Evolutionary conservation across 2,329 filamentous ascomycete genomes (phyloP), one percentile per base, ranked within the genome.

Genomic region (Aspergillus costaricaensis): DNA sequence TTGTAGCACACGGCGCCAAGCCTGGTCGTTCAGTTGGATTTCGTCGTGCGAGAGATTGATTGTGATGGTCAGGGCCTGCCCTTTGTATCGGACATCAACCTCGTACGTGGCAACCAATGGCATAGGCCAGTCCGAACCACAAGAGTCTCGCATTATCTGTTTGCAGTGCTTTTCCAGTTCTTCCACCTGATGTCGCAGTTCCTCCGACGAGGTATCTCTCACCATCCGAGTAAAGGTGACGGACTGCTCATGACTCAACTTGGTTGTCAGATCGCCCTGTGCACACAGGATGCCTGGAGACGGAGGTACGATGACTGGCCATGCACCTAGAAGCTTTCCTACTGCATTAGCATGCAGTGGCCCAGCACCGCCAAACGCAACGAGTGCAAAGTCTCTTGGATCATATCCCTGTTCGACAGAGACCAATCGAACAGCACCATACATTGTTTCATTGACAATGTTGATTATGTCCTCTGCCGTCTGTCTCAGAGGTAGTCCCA

Each of bases 371-470:
- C 81, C 81, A 61, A 83, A 82, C 1, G 79, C 80, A 5, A 83
- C 81, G 4, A 83, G 72, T 3, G 81, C 80, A 64, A 83, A 83
- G 41, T 83, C 80, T 9, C 77, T 73, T 23, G 81, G 81, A 60
- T 83, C 80, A 57, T 81, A 81, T 38, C 81, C 81, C 66, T 83
- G 81, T 63, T 83, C 81, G 4, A 83, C 78, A 1, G 81, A 83
- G 0, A 83, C 81, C 4, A 82, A 70, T 44, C 81, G 76, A 27
- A 83, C 68, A 12, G 81, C 81, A 4, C 81, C 81, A 58, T 83
- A 80, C 75, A 83, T 83, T 6, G 79, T 79, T 65, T 83, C 81
- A 56, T 83, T 83, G 38, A 81, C 78, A 2, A 83, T 65, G 49
- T 81, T 76, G 51, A 83, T 77, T 47, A 83, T 82, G 25, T 79